Percentiles rank a stretch among this genome's conserved stretches.
These are phyloP conservation scores for Calonectria hongkongensis DNA, from an alignment of 2,329 filamentous ascomycete genomes.

Conservation along the genomic window DNA sequence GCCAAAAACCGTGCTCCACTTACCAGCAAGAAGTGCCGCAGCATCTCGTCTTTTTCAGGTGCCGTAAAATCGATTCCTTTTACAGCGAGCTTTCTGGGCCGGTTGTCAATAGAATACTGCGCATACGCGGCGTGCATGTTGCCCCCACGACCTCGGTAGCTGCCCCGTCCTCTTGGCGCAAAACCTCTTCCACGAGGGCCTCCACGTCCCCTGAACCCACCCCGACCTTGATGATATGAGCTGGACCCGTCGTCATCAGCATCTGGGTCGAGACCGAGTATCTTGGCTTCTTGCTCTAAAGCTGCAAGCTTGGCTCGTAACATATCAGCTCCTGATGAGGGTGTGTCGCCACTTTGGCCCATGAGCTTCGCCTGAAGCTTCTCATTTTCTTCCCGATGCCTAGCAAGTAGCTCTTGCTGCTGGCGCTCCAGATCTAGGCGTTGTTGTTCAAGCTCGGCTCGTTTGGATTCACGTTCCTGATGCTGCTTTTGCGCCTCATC, in stretches of 20 bases:
- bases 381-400: conserved; percentile 80
- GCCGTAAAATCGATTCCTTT: conserved; percentile 78
- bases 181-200: conserved; percentile 50
- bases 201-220: conserved; percentile 58
- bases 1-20: conserved; percentile 54
- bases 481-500: conserved; percentile 82
- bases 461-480: conserved; percentile 78
- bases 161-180: conserved; percentile 62
- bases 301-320: conserved; percentile 83
- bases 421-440: conserved; percentile 79
- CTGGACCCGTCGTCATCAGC: conserved; percentile 64
- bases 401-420: conserved; percentile 76
- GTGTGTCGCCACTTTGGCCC: conserved; percentile 54
- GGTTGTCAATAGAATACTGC: conserved; percentile 83
- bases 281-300: conserved; percentile 83
- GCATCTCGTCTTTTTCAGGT: conserved; percentile 78
- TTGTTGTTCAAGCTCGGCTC: conserved; percentile 77
- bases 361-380: conserved; percentile 75
- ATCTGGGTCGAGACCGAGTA: conserved; percentile 79
- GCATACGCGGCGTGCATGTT: conserved; percentile 74
- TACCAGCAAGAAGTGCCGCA: conserved; percentile 83
- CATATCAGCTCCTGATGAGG: conserved; percentile 73
- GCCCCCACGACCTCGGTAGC: conserved; percentile 64
- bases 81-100: conserved; percentile 81
- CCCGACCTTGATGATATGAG: conserved; percentile 50